A percentile compares a stretch with the other conserved stretches of the same genome.
Conservation (phyloP, 2,329 filamentous ascomycete species). For the Beauveria sp. region DNA sequence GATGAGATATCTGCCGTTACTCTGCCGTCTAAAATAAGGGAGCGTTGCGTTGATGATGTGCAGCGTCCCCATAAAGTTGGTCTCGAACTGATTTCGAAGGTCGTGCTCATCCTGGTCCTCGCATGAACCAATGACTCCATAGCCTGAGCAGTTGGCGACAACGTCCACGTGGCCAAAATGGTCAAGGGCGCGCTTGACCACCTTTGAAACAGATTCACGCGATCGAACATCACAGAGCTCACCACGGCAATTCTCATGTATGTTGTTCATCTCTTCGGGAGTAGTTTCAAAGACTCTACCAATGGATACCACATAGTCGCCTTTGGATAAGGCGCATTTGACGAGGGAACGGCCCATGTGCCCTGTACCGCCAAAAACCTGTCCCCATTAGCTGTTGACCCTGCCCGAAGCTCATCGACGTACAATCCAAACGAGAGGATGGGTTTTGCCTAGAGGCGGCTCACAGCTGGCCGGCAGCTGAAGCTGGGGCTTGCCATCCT, state of each 20-base stretch:
- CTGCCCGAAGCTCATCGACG: slow-evolving; percentile 22
- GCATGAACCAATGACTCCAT: slow-evolving; percentile 89
- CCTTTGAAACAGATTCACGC: slow-evolving; percentile 65
- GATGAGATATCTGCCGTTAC: slow-evolving; percentile 77
- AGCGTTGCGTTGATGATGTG: slow-evolving; percentile 87
- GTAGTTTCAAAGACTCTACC: slow-evolving; percentile 75
- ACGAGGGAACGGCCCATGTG: slow-evolving; percentile 91
- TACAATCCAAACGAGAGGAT: slow-evolving; percentile 84
- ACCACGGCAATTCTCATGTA: slow-evolving; percentile 66
- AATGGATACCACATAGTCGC: slow-evolving; percentile 79
- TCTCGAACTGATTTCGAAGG: slow-evolving; percentile 92
- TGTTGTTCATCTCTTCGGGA: slow-evolving; percentile 61
- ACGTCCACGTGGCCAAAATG: slow-evolving; percentile 80
- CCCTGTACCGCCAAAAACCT: slow-evolving; percentile 94
- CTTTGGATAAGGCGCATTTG: slow-evolving; percentile 69
- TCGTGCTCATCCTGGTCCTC: slow-evolving; percentile 97
- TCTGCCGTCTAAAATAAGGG: slow-evolving; percentile 75
- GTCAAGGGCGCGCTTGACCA: slow-evolving; percentile 61
- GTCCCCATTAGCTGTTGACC: slow-evolving; percentile 4
- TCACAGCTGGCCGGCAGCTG: slow-evolving; percentile 78
- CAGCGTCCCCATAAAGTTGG: slow-evolving; percentile 91
- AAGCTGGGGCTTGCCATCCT: slow-evolving; percentile 28
- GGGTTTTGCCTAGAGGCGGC: slow-evolving; percentile 65
- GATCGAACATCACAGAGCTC: slow-evolving; percentile 86
- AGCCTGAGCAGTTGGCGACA: slow-evolving; percentile 88